phyloP scores from a whole-genome alignment of 2,329 filamentous ascomycete species.

The Rachicladosporium sp. region DNA sequence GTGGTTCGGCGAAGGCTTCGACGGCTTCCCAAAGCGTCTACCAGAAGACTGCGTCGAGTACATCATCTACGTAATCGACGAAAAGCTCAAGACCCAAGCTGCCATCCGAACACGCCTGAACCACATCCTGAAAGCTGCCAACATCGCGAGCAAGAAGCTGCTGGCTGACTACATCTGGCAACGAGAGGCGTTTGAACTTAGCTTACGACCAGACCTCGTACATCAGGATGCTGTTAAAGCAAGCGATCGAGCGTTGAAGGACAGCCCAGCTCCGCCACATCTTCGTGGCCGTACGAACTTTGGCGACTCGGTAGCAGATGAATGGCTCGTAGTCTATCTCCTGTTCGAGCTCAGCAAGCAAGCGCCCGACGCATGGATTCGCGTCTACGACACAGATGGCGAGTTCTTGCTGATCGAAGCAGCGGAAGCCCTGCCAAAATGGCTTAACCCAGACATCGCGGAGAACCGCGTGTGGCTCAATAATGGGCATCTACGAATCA shows the following conservation, averaged over 20 bases:
- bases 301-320: conserved; percentile 89
- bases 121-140: conserved; percentile 55
- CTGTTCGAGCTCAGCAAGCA: conserved; percentile 66
- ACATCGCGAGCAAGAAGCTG: conserved; percentile 49
- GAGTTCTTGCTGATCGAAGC: conserved; percentile 94
- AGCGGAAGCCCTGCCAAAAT: conserved; percentile 72
- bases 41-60: conserved; percentile 83
- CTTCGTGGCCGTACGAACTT: conserved; percentile 71
- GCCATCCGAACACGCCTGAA: conserved; percentile 56
- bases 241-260: conserved; percentile 1
- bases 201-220: conserved; percentile 37
- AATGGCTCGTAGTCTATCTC: conserved; percentile 91
- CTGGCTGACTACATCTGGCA: conserved; percentile 94
- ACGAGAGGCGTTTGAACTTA: conserved; percentile 64
- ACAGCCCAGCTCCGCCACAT: conserved; percentile 10
- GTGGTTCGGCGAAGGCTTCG: conserved; percentile 54
- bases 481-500: conserved; percentile 59
- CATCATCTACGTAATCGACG: conserved; percentile 58
- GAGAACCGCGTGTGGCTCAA: conserved; percentile 85
- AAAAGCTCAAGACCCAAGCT: conserved; percentile 33
- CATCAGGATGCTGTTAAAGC: conserved; percentile 23
- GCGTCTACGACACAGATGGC: conserved; percentile 76
- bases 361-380: conserved; percentile 66
- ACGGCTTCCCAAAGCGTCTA: conserved; percentile 52
- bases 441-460: conserved; percentile 85